These are phyloP conservation scores for Kodamaea laetipori DNA, from an alignment of 805 yeast genomes.

Conservation along the genomic window DNA sequence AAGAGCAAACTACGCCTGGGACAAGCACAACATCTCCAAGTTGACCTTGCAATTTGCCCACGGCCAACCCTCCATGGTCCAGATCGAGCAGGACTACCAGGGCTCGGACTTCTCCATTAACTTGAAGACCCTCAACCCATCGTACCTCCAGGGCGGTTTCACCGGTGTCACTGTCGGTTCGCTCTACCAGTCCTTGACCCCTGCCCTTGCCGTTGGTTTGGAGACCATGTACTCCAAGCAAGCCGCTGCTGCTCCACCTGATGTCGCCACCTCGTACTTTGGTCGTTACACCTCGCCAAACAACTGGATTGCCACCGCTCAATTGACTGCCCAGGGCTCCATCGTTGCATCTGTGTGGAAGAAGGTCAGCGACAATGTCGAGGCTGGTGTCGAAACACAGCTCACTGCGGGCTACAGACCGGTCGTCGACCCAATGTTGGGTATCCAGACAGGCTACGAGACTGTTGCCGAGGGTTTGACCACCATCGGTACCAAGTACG, in stretches of 20 bases:
- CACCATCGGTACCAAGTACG: slow-evolving; percentile 95
- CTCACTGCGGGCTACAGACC: slow-evolving; percentile 76
- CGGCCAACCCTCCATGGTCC: slow-evolving; percentile 91
- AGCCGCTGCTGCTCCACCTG: slow-evolving; percentile 70
- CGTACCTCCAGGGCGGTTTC: slow-evolving; percentile 69
- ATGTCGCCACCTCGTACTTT: slow-evolving; percentile 85
- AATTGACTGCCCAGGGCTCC: slow-evolving; percentile 90
- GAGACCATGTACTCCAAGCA: slow-evolving; percentile 89
- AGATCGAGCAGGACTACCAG: slow-evolving; percentile 93
- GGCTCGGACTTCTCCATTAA: slow-evolving; percentile 86
- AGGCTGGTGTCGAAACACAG: slow-evolving; percentile 90
- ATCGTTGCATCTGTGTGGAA: slow-evolving; percentile 90
- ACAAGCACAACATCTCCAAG: slow-evolving; percentile 73
- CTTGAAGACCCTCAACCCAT: slow-evolving; percentile 90
- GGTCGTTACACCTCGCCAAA: slow-evolving; percentile 85
- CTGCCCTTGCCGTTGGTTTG: slow-evolving; percentile 82
- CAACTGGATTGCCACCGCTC: slow-evolving; percentile 89
- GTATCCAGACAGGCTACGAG: slow-evolving; percentile 78
- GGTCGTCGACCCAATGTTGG: slow-evolving; percentile 72
- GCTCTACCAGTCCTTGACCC: slow-evolving; percentile 83
- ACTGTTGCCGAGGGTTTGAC: slow-evolving; percentile 89
- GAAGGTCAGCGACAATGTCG: slow-evolving; percentile 87
- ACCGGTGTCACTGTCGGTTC: slow-evolving; percentile 94
- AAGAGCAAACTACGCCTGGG: slow-evolving; percentile 90
- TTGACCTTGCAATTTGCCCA: slow-evolving; percentile 84